Percentiles rank a stretch among this genome's conserved stretches.
Evolutionary conservation across 106 monocot species (phyloP).

Genomic region (Dendrobium catenatum): DNA sequence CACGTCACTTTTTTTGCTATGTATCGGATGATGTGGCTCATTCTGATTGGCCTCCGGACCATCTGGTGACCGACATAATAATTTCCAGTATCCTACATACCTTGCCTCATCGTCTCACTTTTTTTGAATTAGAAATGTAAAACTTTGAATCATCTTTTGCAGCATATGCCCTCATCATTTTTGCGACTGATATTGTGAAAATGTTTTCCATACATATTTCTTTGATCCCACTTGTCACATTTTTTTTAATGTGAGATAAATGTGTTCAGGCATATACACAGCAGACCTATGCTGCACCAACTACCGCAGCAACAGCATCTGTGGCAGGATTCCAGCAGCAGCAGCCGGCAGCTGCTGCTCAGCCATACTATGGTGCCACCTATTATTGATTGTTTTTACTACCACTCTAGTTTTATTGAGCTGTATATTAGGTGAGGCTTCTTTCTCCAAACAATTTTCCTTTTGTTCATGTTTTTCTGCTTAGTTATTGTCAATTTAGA

Average conservation of each 20-base stretch:
- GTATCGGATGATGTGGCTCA: too few relatives aligned
- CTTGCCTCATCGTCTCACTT: too few relatives aligned
- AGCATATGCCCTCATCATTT: too few relatives aligned
- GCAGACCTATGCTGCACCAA: conserved; percentile 46
- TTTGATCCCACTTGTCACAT: too few relatives aligned
- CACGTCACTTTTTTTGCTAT: too few relatives aligned
- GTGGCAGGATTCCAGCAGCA: conserved; percentile 33
- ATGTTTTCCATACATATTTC: too few relatives aligned
- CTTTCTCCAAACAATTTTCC: neutral
- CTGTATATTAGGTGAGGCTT: conserved; percentile 1
- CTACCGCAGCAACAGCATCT: conserved; percentile 17
- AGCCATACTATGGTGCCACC: conserved; percentile 45
- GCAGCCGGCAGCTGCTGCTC: conserved; percentile 27
- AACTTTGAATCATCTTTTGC: too few relatives aligned
- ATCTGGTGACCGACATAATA: too few relatives aligned
- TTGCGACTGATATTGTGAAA: too few relatives aligned
- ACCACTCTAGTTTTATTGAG: neutral
- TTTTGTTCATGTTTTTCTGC: neutral
- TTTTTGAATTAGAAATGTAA: too few relatives aligned
- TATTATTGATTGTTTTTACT: conserved; percentile 30
- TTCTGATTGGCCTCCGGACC: too few relatives aligned
- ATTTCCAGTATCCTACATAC: too few relatives aligned
- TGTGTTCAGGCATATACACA: conserved; percentile 50
- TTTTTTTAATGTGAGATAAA: neutral
- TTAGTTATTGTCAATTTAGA: neutral